A percentile compares a stretch with the other conserved stretches of the same genome.
Evolutionary conservation across 2,329 filamentous ascomycete species (phyloP).

Genomic region (Alternaria panax): DNA sequence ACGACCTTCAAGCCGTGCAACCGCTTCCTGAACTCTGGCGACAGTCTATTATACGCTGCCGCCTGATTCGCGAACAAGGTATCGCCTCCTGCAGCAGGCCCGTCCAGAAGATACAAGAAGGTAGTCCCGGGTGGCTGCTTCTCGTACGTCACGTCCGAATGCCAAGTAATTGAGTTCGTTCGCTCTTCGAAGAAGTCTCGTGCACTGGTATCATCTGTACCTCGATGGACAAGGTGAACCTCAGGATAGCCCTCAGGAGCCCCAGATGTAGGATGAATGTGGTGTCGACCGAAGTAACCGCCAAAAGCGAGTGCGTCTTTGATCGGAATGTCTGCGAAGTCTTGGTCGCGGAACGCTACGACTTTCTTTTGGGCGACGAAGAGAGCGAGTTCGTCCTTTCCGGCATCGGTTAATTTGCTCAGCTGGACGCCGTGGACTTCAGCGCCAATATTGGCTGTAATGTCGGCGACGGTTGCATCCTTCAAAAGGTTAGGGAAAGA

Average conservation of each 20-base stretch:
- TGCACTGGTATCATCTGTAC: constrained; percentile 67
- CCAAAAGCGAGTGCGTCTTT: constrained; percentile 72
- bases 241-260: constrained; percentile 76
- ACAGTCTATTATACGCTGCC: constrained; percentile 82
- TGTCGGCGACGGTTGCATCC: constrained; percentile 61
- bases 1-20: constrained; percentile 81
- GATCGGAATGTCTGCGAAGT: constrained; percentile 71
- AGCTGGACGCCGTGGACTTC: constrained; percentile 76
- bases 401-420: constrained; percentile 69
- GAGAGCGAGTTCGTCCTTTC: constrained; percentile 78
- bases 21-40: constrained; percentile 78
- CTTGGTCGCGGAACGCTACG: constrained; percentile 76
- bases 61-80: constrained; percentile 82
- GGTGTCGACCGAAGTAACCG: constrained; percentile 79
- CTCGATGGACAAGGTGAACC: constrained; percentile 79
- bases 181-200: constrained; percentile 71
- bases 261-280: constrained; percentile 82
- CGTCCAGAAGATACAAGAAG: constrained; percentile 87
- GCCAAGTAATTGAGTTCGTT: constrained; percentile 86
- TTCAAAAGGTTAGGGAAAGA: constrained; percentile 72
- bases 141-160: constrained; percentile 89
- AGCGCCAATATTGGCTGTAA: constrained; percentile 77
- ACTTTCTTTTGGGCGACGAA: constrained; percentile 80
- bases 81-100: constrained; percentile 80
- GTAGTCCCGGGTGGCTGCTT: constrained; percentile 88